Evolutionary conservation across 2,329 filamentous ascomycete species (phyloP), one percentile per base, ranked within the genome.

Genomic region (Leptosphaerulina australis): DNA sequence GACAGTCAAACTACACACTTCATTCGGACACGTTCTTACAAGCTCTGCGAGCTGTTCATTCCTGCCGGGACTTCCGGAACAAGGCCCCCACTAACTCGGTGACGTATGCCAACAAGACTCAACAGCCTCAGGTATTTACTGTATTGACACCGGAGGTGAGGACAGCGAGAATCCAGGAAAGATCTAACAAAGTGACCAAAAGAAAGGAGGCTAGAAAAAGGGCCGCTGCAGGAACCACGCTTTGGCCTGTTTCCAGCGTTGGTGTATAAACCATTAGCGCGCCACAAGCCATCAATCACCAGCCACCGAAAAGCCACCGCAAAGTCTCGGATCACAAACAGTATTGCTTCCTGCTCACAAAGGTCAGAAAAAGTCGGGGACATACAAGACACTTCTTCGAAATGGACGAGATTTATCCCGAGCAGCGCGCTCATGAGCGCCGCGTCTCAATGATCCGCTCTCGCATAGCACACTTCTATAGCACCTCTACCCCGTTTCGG

Each of bases 401-500:
- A 9, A 48, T 36, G 25, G 25, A 18, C 12, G 26, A 6, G 17
- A 18, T 26, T 4, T 3, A 15, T 7, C 11, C 35, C 10, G 17
- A 24, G 2, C 18, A 15, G n/a, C 8, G 14, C n/a, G 14, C 14
- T 11, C 67, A 70, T 43, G 44, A 55, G n/a, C 17, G 46, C 15
- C 53, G 54, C 9, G 64, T 70, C 5, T 58, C 62, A n/a, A 37
- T 34, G 14, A 48, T 71, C 8, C 50, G 62, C 34, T 43, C 49
- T 15, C 59, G 53, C 17, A 56, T 69, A 7, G 46, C 56, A 8
- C 55, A 65, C 7, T 70, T 70, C 17, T 63, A 70, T 52, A 40
- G 48, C 17, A 50, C 48, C 15, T 66, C 63, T 36, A 64, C 57
- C 2, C 56, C 67, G 2, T 70, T 71, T 41, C 64, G 68, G 8